Base-by-base conservation (phyloP, 768 basidiomycete species). In the Agrocybe chaxingu region DNA sequence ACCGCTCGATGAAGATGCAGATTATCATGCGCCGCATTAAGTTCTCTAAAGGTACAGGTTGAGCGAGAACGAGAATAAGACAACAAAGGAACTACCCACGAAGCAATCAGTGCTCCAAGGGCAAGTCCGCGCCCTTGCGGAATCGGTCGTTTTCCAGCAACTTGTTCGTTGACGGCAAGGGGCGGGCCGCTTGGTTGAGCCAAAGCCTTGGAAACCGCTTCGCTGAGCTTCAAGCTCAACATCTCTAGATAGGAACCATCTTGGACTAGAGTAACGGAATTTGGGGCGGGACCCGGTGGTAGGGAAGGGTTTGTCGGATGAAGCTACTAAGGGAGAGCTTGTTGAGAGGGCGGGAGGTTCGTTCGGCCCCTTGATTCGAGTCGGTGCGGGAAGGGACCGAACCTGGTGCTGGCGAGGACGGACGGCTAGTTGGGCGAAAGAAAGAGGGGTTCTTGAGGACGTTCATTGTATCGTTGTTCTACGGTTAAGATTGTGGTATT, bases 181-280 rank as follows among this genome's bases (percentile, higher is more conserved):
- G 76, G 75, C 16, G 83, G 73, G 24, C 83, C 81, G 2, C 73
- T 60, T 10, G 88, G 85, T 56, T 85, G 85, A 16, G 78, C 74
- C 44, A 92, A 72, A 3, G 88, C 84, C 67, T 80, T 88, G 48
- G 87, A 86, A 10, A 89, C 87, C 0, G 86, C 88, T 66, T 92
- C 90, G 60, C 85, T 89, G 40, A 92, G 72, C 62, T 86, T 89
- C 48, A 90, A 72, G 57, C 84, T 77, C 40, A 92, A 78, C 51
- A 82, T 79, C 62, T 90, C 85, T 47, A 91, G 73, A 67, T 90
- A 92, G 9, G 87, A 87, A 49, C 85, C 87, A 65, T 91, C 89
- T 57, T 89, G 89, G 30, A 85, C 68, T 31, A 84, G 76, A 7
- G 79, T 72, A 3, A 73, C 62, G 4, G 74, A 70, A 9, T 69